Conservation (phyloP, 179 eudicot genomes). For the Sideroxylon spinosum region DNA sequence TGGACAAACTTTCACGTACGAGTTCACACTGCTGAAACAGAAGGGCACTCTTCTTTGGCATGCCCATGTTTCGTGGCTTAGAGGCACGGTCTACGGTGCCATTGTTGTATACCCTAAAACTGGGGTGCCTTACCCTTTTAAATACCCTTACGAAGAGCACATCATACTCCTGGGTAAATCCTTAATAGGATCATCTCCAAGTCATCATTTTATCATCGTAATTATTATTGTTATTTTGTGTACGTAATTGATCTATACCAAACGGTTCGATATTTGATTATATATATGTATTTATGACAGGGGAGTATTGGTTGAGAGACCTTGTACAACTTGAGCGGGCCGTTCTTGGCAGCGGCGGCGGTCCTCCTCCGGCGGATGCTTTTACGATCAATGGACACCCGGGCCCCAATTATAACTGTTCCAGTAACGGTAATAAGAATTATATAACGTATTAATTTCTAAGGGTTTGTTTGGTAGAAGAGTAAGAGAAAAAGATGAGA, state of each 20-base stretch:
- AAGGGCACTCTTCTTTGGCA: conserved; percentile 77
- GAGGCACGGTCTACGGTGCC: conserved; percentile 72
- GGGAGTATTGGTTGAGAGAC: conserved; percentile 57
- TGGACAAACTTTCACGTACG: conserved; percentile 53
- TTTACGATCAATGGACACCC: conserved; percentile 69
- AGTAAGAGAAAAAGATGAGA: too few relatives aligned
- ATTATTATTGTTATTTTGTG: too few relatives aligned
- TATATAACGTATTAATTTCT: neutral
- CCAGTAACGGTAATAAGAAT: conserved; percentile 40
- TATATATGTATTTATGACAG: conserved; percentile 19
- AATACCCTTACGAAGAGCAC: conserved; percentile 55
- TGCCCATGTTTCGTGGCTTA: conserved; percentile 69
- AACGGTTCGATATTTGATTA: neutral
- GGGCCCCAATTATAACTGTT: conserved; percentile 68
- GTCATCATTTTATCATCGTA: too few relatives aligned
- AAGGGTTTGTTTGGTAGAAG: too few relatives aligned
- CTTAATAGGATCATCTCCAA: neutral
- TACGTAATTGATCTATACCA: too few relatives aligned
- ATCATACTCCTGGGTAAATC: conserved; percentile 48
- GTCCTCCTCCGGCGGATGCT: conserved; percentile 62
- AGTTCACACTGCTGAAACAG: conserved; percentile 50
- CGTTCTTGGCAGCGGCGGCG: conserved; percentile 55
- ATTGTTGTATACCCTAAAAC: conserved; percentile 54
- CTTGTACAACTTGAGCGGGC: conserved; percentile 53
- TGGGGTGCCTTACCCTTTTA: conserved; percentile 55